Evolutionary conservation across 768 basidiomycete species (phyloP).

Genomic region (Lactarius hengduanensis): DNA sequence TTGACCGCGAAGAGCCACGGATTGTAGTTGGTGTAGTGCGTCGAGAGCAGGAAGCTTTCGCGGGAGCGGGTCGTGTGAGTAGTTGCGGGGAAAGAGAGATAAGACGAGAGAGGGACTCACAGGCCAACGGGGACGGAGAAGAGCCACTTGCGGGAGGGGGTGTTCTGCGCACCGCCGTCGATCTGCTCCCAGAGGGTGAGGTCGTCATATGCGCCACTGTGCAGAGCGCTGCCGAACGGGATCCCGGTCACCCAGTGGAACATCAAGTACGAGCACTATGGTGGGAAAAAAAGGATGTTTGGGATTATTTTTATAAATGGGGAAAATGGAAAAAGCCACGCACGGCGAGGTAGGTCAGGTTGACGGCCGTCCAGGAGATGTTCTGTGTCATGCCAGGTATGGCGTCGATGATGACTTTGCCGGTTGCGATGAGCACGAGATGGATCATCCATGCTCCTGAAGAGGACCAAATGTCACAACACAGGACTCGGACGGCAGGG

Average conservation of each 20-base stretch:
- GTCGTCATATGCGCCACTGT: constrained; percentile 95
- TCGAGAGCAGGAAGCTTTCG: constrained; percentile 88
- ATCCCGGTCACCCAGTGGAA: constrained; percentile 98
- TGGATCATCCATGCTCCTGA: constrained; percentile 98
- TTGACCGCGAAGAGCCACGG: constrained; percentile 93
- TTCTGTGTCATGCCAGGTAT: constrained; percentile 93
- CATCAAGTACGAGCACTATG: constrained; percentile 79
- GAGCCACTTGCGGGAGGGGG: constrained; percentile 97
- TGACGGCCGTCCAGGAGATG: constrained; percentile 93
- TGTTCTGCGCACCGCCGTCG: constrained; percentile 97
- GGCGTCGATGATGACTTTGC: constrained; percentile 91
- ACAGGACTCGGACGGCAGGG: neutral
- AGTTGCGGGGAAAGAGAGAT: constrained; percentile 8
- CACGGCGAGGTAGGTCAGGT: constrained; percentile 87
- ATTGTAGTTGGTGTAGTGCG: constrained; percentile 97
- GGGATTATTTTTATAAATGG: neutral
- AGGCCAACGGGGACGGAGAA: constrained; percentile 84
- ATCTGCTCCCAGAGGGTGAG: constrained; percentile 99
- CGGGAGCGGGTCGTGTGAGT: constrained; percentile 24
- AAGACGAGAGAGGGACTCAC: constrained; percentile 49
- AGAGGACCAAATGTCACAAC: neutral
- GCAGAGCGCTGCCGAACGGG: constrained; percentile 84
- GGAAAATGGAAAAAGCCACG: constrained; percentile 35
- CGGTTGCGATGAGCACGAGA: constrained; percentile 83
- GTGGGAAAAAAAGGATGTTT: neutral